phyloP scores from a whole-genome alignment of 495 filamentous ascomycete genomes.

The Penicillium bovifimosum region DNA sequence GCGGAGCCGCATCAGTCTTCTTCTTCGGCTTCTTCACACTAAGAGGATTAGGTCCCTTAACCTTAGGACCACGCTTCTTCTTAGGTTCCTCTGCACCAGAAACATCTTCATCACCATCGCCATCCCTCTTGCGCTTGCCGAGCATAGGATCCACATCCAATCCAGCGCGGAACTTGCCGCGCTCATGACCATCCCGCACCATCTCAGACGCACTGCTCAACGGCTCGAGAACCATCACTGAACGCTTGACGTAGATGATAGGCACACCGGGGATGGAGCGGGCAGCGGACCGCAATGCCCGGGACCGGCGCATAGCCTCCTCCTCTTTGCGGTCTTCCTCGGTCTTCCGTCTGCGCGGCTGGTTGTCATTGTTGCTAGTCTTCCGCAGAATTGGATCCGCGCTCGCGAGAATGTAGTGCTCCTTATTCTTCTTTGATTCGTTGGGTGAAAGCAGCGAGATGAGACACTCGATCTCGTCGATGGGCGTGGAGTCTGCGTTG shows the following conservation, averaged over 20 bases:
- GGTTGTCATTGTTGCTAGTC: constrained; percentile 16
- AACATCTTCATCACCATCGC: constrained; percentile 15
- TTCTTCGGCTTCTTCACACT: constrained; percentile 81
- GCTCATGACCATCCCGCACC: constrained; percentile 63
- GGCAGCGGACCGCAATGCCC: constrained; percentile 29
- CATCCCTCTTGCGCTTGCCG: constrained; percentile 42
- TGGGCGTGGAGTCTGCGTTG: constrained; percentile 70
- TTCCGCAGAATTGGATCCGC: constrained; percentile 39
- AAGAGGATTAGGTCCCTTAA: constrained; percentile 84
- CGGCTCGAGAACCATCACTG: constrained; percentile 86
- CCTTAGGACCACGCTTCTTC: constrained; percentile 61
- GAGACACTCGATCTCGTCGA: constrained; percentile 73
- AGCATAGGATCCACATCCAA: constrained; percentile 45
- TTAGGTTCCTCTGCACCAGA: constrained; percentile 39
- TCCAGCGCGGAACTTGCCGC: constrained; percentile 67
- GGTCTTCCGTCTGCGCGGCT: constrained; percentile 23
- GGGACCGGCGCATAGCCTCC: constrained; percentile 30
- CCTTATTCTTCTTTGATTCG: constrained; percentile 63
- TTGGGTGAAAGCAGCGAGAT: constrained; percentile 72
- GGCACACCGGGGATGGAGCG: constrained; percentile 64
- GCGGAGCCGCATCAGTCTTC: constrained; percentile 9
- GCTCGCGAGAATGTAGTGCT: constrained; percentile 83
- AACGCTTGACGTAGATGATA: constrained; percentile 74
- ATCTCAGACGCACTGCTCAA: constrained; percentile 62
- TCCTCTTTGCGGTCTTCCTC: constrained; percentile 30